Evolutionary conservation across 1,284 basidiomycete genomes (phyloP).

Genomic region (Boletellus sp.): DNA sequence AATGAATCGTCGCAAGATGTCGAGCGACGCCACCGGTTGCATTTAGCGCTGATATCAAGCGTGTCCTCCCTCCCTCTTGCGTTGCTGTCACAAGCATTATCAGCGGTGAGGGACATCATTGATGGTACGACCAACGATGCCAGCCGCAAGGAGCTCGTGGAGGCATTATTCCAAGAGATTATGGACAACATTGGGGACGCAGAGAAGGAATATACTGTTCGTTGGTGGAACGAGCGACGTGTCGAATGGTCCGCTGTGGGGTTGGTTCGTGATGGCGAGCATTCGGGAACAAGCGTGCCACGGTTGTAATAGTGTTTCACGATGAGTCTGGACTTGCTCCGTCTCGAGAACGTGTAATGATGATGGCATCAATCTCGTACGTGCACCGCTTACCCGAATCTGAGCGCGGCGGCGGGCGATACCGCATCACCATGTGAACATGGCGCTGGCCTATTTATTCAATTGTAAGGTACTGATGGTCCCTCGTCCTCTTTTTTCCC

Average conservation of each 20-base stretch:
- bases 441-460: too few species aligned
- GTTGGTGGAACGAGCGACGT: slow-evolving; percentile 60
- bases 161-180: slow-evolving; percentile 57
- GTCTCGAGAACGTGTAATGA: too few species aligned
- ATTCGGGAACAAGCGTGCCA: not conserved
- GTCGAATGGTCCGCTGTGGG: slow-evolving; percentile 19
- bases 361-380: too few species aligned
- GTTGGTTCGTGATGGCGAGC: not conserved
- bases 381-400: too few species aligned
- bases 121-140: slow-evolving; percentile 12
- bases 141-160: slow-evolving; percentile 45
- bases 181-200: slow-evolving; percentile 59
- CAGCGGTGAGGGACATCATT: slow-evolving; percentile 42
- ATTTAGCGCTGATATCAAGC: slow-evolving; percentile 56
- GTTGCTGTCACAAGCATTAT: slow-evolving; percentile 52
- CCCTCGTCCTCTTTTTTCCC: too few species aligned
- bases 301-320: slow-evolving; percentile 14
- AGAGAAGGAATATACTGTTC: slow-evolving; percentile 60
- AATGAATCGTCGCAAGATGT: slow-evolving; percentile 16
- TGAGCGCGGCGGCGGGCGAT: too few species aligned
- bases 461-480: too few species aligned
- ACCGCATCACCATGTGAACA: too few species aligned
- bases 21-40: slow-evolving; percentile 48
- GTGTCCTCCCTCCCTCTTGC: slow-evolving; percentile 53
- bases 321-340: too few species aligned